Conservation (phyloP, 2,329 filamentous ascomycete species). For the Exophiala sp. region DNA sequence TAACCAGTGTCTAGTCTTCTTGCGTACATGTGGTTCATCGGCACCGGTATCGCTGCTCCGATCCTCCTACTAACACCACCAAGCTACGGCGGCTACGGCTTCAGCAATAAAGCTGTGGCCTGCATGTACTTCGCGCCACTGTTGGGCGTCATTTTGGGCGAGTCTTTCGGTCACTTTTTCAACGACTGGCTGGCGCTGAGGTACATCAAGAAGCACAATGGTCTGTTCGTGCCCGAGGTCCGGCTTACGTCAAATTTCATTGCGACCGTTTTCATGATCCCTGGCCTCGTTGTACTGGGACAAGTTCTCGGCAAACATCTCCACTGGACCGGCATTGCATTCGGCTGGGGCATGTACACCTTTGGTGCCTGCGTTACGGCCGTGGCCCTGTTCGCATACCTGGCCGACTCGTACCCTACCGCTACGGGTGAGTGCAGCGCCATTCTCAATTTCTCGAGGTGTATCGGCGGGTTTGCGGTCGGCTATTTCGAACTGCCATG, state of each 20-base stretch:
- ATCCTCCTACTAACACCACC: not conserved
- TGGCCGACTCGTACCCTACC: constrained; percentile 53
- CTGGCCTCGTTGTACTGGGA: constrained; percentile 28
- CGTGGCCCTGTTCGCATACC: constrained; percentile 51
- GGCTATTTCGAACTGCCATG: constrained; percentile 52
- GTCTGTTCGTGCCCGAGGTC: constrained; percentile 1
- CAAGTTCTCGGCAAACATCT: constrained; percentile 20
- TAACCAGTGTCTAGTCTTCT: not conserved
- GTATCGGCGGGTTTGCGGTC: constrained; percentile 45
- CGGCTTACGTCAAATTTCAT: not conserved
- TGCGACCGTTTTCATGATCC: not conserved
- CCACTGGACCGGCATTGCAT: not conserved
- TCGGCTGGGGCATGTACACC: constrained; percentile 10
- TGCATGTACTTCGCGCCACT: constrained; percentile 19
- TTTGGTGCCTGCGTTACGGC: constrained; percentile 18
- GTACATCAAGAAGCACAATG: not conserved
- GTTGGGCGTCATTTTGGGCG: constrained; percentile 37
- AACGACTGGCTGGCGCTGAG: constrained; percentile 21
- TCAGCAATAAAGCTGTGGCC: not conserved
- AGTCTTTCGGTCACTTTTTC: constrained; percentile 34
- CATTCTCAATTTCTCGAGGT: constrained; percentile 50
- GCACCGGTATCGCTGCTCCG: not conserved
- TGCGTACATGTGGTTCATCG: constrained; percentile 3
- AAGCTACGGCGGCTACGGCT: constrained; percentile 3
- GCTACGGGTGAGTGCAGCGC: constrained; percentile 52